Base-by-base conservation (phyloP, 176 grass and related monocot genomes). In the Puccinellia tenuiflora region DNA sequence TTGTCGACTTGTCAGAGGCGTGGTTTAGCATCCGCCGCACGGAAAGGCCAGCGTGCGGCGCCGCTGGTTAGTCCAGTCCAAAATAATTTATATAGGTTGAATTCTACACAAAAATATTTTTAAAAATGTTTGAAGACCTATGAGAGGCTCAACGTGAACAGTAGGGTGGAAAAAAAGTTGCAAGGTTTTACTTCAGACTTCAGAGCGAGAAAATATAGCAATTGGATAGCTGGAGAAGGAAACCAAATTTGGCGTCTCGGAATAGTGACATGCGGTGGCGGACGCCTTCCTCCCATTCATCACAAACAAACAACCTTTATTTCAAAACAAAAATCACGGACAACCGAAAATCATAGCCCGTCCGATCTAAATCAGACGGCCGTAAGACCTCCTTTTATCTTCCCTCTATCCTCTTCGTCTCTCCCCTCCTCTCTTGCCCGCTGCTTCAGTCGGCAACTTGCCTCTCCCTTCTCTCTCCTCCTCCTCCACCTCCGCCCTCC, bases 331-430 rank as follows among this genome's bases (percentile, higher is more conserved):
- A 47, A 47, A 73, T 30, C 22, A 28, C 3, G 8, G 3, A 16
- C 43, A 12, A n/a, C 0, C 15, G 43, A 0, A 67, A 80, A 80
- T 3, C 51, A 43, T n/a, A n/a, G n/a, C 39, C 70, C 82, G 3
- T 81, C 42, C 4, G 40, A 85, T 85, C 54, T 9, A 30, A 17
- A 89, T 81, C 87, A 0, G 22, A 81, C 77, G 87, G 82, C 31
- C 3, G 2, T 3, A 0, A 69, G 18, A 5, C 6, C 62, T 34
- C 30, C 73, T 51, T 31, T 34, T 72, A 88, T 83, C 73, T 17
- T 34, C 48, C 24, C 69, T 28, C 42, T 10, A 47, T 73, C 69
- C 69, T 73, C 25, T 48, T 30, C 68, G 22, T 14, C 40, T 15
- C 31, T 29, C 6, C 66, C 5, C 73, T 5, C 35, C 21, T 40